Conservation (phyloP, 2,329 filamentous ascomycete genomes). For the Pseudocercospora eumusae region DNA sequence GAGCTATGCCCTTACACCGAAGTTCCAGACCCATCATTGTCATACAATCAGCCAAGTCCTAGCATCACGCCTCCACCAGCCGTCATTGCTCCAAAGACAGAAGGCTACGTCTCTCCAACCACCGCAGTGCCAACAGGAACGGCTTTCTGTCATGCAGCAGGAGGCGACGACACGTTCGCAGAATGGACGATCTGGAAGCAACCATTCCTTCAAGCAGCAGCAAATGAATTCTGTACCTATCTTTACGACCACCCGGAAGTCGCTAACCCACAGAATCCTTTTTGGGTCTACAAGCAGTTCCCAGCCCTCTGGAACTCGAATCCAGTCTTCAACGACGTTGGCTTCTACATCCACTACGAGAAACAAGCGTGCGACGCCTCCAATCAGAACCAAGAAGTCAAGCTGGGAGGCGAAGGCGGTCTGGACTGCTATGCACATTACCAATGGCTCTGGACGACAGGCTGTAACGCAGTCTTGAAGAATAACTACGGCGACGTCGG, state of each 20-base stretch:
- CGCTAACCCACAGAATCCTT: neutral
- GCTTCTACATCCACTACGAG: constrained; percentile 14
- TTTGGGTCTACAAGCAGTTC: constrained; percentile 5
- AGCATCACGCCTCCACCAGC: neutral
- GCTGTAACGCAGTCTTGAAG: neutral
- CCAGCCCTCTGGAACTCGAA: neutral
- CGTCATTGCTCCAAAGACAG: neutral
- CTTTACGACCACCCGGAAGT: neutral
- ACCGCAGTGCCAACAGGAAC: neutral
- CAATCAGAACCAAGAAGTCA: neutral
- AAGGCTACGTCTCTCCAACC: constrained; percentile 11
- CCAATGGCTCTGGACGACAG: neutral
- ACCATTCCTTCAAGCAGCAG: neutral
- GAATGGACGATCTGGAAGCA: constrained; percentile 7
- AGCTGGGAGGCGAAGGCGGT: neutral
- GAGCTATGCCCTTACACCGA: neutral
- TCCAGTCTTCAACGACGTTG: neutral
- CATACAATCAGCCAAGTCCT: neutral
- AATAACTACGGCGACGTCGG: neutral
- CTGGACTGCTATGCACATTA: constrained; percentile 5
- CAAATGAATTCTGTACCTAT: neutral
- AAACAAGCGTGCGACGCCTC: constrained; percentile 1
- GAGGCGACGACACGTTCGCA: neutral
- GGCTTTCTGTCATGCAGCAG: neutral
- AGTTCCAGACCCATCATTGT: neutral